Evolutionary conservation across 2,329 filamentous ascomycete genomes (phyloP), one percentile per base, ranked within the genome.

Genomic region (Xylariales sp.): DNA sequence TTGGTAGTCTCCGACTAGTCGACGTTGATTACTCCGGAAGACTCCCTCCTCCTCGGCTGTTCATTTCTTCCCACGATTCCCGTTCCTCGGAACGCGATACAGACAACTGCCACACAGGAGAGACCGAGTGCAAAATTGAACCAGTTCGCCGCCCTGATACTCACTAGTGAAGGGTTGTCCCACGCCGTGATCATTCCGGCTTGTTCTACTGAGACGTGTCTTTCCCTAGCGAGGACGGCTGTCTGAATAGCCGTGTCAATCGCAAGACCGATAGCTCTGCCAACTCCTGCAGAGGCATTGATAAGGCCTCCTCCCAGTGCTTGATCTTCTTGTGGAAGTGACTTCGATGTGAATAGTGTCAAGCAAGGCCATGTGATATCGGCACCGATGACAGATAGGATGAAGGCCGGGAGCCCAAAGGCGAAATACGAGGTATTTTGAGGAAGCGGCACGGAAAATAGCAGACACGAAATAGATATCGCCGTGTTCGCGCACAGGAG

Each of bases 291-390:
- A 12, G 89, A 85, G 0, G 89, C 85, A 67, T 91, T 91, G 75
- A 92, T 87, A 8, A 92, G 83, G 0, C 89, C 90, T 0, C 90
- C 90, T 0, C 90, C 90, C 0, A 92, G 77, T 1, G 89, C 88
- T 73, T 92, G 90, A 69, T 93, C 89, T 57, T 88, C 86, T 0
- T 82, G 80, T 0, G 89, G 87, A 0, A 93, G 81, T 0, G 86
- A 82, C 68, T 87, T 87, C 0, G 89, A 90, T 0, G 87, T 90
- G 75, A 91, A 91, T 0, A 93, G 82, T 0, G 88, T 89, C 18
- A 92, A 80, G 4, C 86, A 86, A 0, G 90, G 90, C 82, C 88
- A 91, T 0, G 89, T 83, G 0, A 88, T 90, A 74, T 93, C 90
- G 3, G 89, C 88, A 39, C 90, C 90, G 43, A 90, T 81, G 8